phyloP scores from a whole-genome alignment of 352 stramenopile species.

The Globisporangium orthogonon region DNA sequence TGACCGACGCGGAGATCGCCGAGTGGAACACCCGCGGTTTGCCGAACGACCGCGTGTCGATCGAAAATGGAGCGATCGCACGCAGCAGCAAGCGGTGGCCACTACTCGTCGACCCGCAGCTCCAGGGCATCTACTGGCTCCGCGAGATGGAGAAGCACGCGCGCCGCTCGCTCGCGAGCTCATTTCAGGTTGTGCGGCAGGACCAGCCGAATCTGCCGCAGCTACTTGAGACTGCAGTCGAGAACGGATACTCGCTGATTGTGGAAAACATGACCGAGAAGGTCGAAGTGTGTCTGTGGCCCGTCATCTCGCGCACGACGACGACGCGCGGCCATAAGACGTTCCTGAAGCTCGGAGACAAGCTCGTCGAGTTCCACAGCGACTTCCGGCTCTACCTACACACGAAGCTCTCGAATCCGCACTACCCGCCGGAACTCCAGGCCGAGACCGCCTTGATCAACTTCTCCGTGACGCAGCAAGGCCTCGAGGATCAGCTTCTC shows the following conservation, averaged over 20 bases:
- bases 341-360: conserved; percentile 82
- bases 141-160: conserved; percentile 76
- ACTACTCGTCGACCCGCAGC: conserved; percentile 88
- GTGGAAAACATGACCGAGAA: conserved; percentile 89
- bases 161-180: conserved; percentile 23
- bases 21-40: conserved; percentile 84
- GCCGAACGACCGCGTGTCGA: conserved; percentile 84
- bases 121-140: conserved; percentile 89
- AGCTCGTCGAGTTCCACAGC: conserved; percentile 76
- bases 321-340: conserved; percentile 71
- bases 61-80: conserved; percentile 90
- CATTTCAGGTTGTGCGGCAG: conserved; percentile 76
- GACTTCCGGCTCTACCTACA: conserved; percentile 88
- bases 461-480: conserved; percentile 87
- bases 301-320: conserved; percentile 69
- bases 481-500: conserved; percentile 89
- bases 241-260: conserved; percentile 70
- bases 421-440: conserved; percentile 89
- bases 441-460: conserved; percentile 90
- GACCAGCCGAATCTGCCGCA: conserved; percentile 75
- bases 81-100: conserved; percentile 75
- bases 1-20: conserved; percentile 69
- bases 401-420: conserved; percentile 91
- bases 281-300: conserved; percentile 83
- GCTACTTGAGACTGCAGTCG: conserved; percentile 72